Base-by-base conservation (phyloP, 1,284 basidiomycete species). In the Apiotrichum montevideense region DNA sequence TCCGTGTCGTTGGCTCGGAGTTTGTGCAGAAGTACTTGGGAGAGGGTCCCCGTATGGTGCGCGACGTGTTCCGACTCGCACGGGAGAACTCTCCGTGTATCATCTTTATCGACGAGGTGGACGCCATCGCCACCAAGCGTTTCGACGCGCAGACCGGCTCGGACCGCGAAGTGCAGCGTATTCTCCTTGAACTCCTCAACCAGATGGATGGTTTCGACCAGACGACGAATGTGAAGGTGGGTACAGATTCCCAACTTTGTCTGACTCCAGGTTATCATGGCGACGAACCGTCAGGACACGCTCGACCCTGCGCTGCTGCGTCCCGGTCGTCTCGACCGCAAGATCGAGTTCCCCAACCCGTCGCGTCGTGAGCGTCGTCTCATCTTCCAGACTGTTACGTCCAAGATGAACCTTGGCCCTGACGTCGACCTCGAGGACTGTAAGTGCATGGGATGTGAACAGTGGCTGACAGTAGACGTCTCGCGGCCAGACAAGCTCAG, bases 151-250 rank as follows among this genome's bases (percentile, higher is more conserved):
- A 99, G 76, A 98, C 96, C 1, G 96, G 96, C 71, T 96, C 96
- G 11, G 96, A 99, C 79, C 84, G 96, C 66, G 96, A 99, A 79
- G 96, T 99, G 15, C 96, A 99, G 77, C 91, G 96, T 79, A 98
- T 99, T 72, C 77, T 99, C 63, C 85, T 99, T n/a, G 96, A 99
- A 75, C 79, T 99, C 60, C 82, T 99, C 61, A 98, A 97, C 74
- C 96, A 99, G 75, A 99, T 99, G 96, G 96, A 99, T 70, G 96
- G 96, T 63, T 99, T 99, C 78, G 96, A 99, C 77, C 96, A 99
- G 77, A 90, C 90, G 6, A 95, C 91, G 74, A 98, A 95, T 69
- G 96, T 99, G 74, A 98, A 99, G 85, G 93, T 90, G 72, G 54
- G 77, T 65, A n/a, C 41, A 39, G 37, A 39, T 39, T 8, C 8